Evolutionary conservation across 768 basidiomycete species (phyloP), one percentile per base, ranked within the genome.

Genomic region (Xerocomellus dryophilus): DNA sequence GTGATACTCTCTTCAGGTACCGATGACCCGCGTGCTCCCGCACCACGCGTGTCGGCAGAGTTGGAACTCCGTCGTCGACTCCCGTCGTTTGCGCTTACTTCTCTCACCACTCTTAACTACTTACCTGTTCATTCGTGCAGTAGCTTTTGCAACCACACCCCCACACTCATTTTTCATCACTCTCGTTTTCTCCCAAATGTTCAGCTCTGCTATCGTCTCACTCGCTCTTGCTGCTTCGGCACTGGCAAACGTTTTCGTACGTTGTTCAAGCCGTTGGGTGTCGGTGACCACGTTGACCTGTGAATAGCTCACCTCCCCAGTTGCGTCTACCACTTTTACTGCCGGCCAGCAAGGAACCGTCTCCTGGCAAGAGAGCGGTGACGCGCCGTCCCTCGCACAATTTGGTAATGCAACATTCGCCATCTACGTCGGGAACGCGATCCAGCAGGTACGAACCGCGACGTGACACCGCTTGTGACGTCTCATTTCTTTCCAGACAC

Each of bases 341-440:
- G 84, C 73, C 50, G 86, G 86, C 6, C 71, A 81, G 58, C 50
- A 56, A 10, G 72, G 75, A 14, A 77, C 74, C 12, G 63, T 91
- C 47, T 66, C 53, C 35, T 92, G 89, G 89, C 64, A 77, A 56
- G 88, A 90, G 42, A 73, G 78, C 51, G 75, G 76, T 47, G 47
- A 23, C 0, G 2, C 71, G 2, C 86, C 89, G 5, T 45, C 71
- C 21, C 76, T 90, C 43, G 49, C 68, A 12, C 51, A 74, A 5
- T 86, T 85, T 35, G 86, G 88, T 6, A 58, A 63, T 29, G 68
- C 78, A 10, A 73, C 67, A 41, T 71, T 89, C 38, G 79, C 76
- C 34, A 78, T 92, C 70, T 90, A 82, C 59, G 78, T 71, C 48
- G 89, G 89, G 40, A 88, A 81, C 64, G 70, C 76, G 29, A 68